Evolutionary conservation across 2,329 filamentous ascomycete genomes (phyloP), one percentile per base, ranked within the genome.

Genomic region (Neophaeococcomyces mojaviensis): DNA sequence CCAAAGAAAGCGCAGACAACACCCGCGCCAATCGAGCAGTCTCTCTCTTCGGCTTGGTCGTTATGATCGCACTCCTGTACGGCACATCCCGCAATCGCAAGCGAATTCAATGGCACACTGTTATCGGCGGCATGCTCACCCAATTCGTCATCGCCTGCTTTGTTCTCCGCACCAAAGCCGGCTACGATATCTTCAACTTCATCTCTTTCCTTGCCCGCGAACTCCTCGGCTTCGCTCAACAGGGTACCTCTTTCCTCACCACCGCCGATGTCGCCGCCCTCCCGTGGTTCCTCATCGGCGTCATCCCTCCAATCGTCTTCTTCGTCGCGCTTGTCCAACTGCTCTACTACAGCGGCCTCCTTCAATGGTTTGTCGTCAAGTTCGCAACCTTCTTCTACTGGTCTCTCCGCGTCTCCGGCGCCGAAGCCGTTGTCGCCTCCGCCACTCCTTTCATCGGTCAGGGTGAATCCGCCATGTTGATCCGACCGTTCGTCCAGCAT

Each of bases 401-500:
- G 84, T 77, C 74, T 36, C 82, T 96, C 67, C 77, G 79, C 42
- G 87, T 95, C 4, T 94, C 88, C 3, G 89, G 89, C 50, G 87
- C 87, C 37, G 89, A 95, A 66, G 88, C 89, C n/a, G 85, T 95
- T 40, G 89, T 95, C 48, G 89, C 89, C 28, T 86, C 89, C 28
- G 88, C 89, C 8, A 94, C 88, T 1, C 89, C 89, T 7, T 95
- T 95, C 68, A 92, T 95, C 59, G 89, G 89, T 7, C 88, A 94
- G 70, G 88, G 89, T 60, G 89, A 95, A 73, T 92, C 86, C 19
- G 88, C 87, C 49, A 94, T 95, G 85, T 71, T 96, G 59, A 88
- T 96, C 65, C 81, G 82, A 45, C 88, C 88, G 0, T 95, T 94
- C 64, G 81, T 95, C 38, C 72, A 86, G 9, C 82, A 92, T 64